These are phyloP conservation scores for Streptanthus diversifolius DNA, from an alignment of 345 rosid species.

Conservation along the genomic window DNA sequence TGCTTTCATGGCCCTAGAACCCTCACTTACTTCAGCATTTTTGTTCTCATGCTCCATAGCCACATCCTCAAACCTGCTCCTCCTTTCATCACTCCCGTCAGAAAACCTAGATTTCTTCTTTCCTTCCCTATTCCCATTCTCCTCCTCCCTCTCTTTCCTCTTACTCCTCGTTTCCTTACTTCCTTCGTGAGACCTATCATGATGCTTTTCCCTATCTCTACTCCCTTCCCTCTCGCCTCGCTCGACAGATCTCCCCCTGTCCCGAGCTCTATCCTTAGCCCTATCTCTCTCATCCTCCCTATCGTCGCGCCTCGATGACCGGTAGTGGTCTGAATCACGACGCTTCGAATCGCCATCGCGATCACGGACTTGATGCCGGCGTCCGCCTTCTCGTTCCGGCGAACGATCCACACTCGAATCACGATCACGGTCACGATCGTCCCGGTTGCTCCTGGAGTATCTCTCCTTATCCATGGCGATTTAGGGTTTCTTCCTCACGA, in stretches of 20 bases:
- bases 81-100: conserved; percentile 42
- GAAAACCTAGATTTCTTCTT: conserved; percentile 47
- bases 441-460: conserved; percentile 46
- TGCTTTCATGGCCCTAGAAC: conserved; percentile 35
- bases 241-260: conserved; percentile 36
- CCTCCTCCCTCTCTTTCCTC: conserved; percentile 40
- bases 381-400: conserved; percentile 30
- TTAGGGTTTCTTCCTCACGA: conserved; percentile 28
- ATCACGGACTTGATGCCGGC: conserved; percentile 24
- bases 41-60: conserved; percentile 18
- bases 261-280: conserved; percentile 30
- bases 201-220: conserved; percentile 34
- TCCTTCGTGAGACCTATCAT: conserved; percentile 28
- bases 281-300: conserved; percentile 41
- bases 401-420: conserved; percentile 46
- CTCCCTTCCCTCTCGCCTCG: conserved; percentile 31
- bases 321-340: conserved; percentile 51
- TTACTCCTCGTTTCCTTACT: conserved; percentile 32
- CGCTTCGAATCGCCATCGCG: conserved; percentile 47
- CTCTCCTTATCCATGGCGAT: conserved; percentile 56
- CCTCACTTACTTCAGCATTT: conserved; percentile 19
- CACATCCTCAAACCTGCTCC: conserved; percentile 55
- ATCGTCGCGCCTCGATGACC: conserved; percentile 50
- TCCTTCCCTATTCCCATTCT: conserved; percentile 32
- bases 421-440: conserved; percentile 48